phyloP scores from a whole-genome alignment of 2,329 filamentous ascomycete species.

The Ceratocystis cubensis region DNA sequence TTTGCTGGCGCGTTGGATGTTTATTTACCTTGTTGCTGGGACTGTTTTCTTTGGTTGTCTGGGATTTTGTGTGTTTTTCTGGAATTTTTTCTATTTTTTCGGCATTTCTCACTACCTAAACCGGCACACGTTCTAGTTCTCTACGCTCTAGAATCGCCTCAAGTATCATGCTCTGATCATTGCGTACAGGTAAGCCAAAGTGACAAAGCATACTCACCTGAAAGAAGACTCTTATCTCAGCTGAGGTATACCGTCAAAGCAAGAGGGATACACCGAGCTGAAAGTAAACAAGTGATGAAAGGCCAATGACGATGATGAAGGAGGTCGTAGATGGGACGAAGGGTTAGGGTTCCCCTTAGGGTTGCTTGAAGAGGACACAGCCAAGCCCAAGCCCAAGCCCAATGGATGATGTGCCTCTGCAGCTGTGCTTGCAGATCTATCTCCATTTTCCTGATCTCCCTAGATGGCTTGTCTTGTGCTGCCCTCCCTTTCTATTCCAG shows the following conservation, averaged over 20 bases:
- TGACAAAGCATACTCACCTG: constrained; percentile 10
- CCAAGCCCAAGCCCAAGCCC: too few relatives aligned
- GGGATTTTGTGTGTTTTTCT: background rate
- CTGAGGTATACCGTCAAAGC: constrained; percentile 3
- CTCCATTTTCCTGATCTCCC: too few relatives aligned
- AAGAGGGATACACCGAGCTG: background rate
- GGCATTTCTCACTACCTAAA: background rate
- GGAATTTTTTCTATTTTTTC: background rate
- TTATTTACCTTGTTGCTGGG: constrained; percentile 5
- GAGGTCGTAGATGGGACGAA: background rate
- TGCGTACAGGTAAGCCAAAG: background rate
- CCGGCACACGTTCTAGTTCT: background rate
- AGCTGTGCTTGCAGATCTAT: too few relatives aligned
- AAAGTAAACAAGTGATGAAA: background rate
- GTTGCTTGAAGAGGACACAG: too few relatives aligned
- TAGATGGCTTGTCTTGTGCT: too few relatives aligned
- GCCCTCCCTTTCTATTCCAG: too few relatives aligned
- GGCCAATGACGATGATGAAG: background rate
- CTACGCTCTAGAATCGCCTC: background rate
- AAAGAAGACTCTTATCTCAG: constrained; percentile 8
- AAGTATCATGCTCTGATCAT: background rate
- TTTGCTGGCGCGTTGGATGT: background rate
- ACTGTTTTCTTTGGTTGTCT: background rate
- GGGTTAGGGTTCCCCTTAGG: background rate
- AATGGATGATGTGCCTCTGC: too few relatives aligned